Evolutionary conservation across 148 eudicot species (phyloP), one percentile per base, ranked within the genome.

Genomic region (Nepenthes gracilis): DNA sequence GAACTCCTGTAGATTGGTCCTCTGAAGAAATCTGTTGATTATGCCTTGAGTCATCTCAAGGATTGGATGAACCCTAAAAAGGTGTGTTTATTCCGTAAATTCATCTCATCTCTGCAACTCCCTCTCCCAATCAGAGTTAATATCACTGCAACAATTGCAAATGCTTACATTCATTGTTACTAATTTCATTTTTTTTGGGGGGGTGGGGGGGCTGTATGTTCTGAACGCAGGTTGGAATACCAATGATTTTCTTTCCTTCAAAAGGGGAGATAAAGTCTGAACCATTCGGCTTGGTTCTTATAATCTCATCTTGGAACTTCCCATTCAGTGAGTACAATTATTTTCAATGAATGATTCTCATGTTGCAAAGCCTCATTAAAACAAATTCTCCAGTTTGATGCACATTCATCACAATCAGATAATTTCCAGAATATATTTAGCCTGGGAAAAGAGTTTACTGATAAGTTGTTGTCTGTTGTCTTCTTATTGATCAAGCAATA

Each of bases 21-120:
- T 14, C 72, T 77, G 74, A 78, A 76, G 69, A 91, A 88, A 80
- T 64, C 90, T 2, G 73, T 74, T 33, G 61, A 64, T 2, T 55
- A 83, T 23, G 64, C 96, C 36, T 65, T 91, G 74, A 66, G 53
- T 55, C 57, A 70, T 74, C 59, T 91, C 55, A 77, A 81, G 71
- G 56, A 78, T 36, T 91, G 96, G 97, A 72, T 80, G 82, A 70
- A 91, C 47, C 86, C 90, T 23, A 85, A 78, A 61, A 88, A 82
- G 91, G 96, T 49, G 53, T 12, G 15, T 23, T 23, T 12, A 11
- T 10, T 49, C 6, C 3, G 12, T 11, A 2, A 49, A 2, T 49
- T 87, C n/a, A 23, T 57, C 2, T 58, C 45, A 34, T n/a, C 36
- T 36, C 9, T 2, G 8, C 1, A 51, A 1, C 47, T 49, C 15